These are phyloP conservation scores for Xanthoconium purpureum DNA, from an alignment of 768 basidiomycete genomes.

Conservation along the genomic window DNA sequence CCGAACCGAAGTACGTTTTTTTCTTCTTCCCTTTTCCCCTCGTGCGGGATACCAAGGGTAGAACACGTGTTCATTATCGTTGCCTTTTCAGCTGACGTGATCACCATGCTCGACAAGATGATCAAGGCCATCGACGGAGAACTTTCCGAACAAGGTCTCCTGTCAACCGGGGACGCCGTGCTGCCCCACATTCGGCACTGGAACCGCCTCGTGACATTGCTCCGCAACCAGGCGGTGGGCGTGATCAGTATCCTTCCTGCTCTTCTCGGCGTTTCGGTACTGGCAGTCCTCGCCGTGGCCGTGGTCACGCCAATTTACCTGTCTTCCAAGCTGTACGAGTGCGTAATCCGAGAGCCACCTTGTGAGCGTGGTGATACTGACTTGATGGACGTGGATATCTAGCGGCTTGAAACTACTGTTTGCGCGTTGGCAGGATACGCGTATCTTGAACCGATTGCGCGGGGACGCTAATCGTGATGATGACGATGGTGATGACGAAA, in stretches of 20 bases:
- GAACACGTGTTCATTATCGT: neutral
- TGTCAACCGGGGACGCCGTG: slow-evolving; percentile 15
- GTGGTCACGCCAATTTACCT: slow-evolving; percentile 7
- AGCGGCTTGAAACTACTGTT: neutral
- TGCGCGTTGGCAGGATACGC: neutral
- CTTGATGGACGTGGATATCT: neutral
- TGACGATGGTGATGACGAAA: too few species aligned
- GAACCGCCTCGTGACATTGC: slow-evolving; percentile 9
- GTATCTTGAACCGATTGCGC: slow-evolving; percentile 1
- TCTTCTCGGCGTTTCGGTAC: slow-evolving; percentile 17
- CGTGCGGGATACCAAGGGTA: neutral
- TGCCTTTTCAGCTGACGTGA: slow-evolving; percentile 11
- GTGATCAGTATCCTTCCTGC: slow-evolving; percentile 11
- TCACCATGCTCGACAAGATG: slow-evolving; percentile 19
- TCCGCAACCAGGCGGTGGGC: slow-evolving; percentile 2
- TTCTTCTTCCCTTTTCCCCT: neutral
- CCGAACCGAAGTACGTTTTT: slow-evolving; percentile 15
- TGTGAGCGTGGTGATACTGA: neutral
- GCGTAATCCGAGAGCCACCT: neutral
- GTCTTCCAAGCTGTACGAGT: slow-evolving; percentile 7
- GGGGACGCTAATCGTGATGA: too few species aligned
- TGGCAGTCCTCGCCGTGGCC: slow-evolving; percentile 13
- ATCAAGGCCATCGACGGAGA: slow-evolving; percentile 17
- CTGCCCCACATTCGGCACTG: slow-evolving; percentile 21
- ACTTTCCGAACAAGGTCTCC: slow-evolving; percentile 15